Percentiles rank a stretch among this genome's conserved stretches.
Evolutionary conservation across 306 rosid genomes (phyloP).

Genomic region (Cucumis sativus): DNA sequence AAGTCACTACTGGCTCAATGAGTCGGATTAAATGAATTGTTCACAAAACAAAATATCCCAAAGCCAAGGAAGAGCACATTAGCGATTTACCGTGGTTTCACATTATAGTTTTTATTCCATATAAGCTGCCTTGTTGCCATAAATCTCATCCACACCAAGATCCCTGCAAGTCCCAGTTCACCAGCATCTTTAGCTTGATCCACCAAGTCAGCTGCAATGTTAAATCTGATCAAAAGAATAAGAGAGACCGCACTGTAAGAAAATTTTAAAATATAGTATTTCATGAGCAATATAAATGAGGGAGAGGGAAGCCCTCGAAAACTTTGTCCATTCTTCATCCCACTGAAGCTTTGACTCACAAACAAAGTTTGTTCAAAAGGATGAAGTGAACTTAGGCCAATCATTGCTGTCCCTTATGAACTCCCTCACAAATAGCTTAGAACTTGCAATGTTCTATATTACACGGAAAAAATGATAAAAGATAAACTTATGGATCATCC

Average conservation of each 20-base stretch:
- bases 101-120: conserved; percentile 99
- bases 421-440: not conserved
- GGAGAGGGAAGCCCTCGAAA: not conserved
- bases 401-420: not conserved
- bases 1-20: not conserved
- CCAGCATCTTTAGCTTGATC: conserved; percentile 74
- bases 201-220: conserved; percentile 82
- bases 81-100: conserved; percentile 79
- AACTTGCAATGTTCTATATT: not conserved
- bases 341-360: not conserved
- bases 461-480: not conserved
- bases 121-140: conserved; percentile 96
- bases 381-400: not conserved
- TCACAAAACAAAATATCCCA: not conserved
- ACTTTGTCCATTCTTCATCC: not conserved
- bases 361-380: not conserved
- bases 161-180: conserved; percentile 63
- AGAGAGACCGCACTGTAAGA: not conserved
- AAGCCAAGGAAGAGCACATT: not conserved
- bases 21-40: not conserved
- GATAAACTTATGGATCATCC: not conserved
- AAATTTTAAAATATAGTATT: not conserved
- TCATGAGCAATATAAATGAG: not conserved
- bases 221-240: conserved; percentile 51
- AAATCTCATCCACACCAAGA: conserved; percentile 98